Percentiles rank a stretch among this genome's conserved stretches.
These are phyloP conservation scores for Aurifilum marmelostoma DNA, from an alignment of 2,329 filamentous ascomycete genomes.

Conservation along the genomic window DNA sequence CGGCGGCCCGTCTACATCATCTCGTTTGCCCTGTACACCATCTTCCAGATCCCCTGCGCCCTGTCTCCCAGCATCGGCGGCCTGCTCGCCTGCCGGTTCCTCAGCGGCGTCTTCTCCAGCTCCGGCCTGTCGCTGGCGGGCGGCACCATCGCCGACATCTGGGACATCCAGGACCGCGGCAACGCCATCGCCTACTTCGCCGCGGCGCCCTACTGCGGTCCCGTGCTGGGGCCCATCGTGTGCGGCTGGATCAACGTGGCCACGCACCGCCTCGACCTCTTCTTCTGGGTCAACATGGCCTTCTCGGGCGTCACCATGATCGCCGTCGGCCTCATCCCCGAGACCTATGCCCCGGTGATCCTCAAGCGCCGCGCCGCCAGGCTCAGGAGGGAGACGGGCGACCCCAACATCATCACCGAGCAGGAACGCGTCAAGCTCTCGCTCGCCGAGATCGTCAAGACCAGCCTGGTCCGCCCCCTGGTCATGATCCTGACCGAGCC, in stretches of 20 bases:
- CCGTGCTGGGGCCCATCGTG: constrained; percentile 44
- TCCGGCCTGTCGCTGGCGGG: constrained; percentile 50
- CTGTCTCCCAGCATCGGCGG: constrained; percentile 27
- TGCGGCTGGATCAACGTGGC: constrained; percentile 44
- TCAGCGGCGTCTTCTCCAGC: constrained; percentile 53
- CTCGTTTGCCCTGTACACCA: constrained; percentile 14
- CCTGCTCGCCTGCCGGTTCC: constrained; percentile 49
- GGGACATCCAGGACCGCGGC: constrained; percentile 49
- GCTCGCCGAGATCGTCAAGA: constrained; percentile 3
- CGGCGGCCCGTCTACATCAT: constrained; percentile 31
- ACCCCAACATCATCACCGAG: constrained; percentile 9
- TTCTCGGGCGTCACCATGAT: constrained; percentile 5
- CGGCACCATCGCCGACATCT: constrained; percentile 52
- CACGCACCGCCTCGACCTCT: constrained; percentile 48
- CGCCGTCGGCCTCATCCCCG: constrained; percentile 38
- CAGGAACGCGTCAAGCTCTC: not conserved
- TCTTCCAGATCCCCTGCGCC: constrained; percentile 17
- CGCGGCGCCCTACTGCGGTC: constrained; percentile 44
- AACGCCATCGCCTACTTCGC: constrained; percentile 40
- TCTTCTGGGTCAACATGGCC: constrained; percentile 45
- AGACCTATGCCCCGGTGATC: constrained; percentile 44
- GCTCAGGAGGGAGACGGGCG: constrained; percentile 18
- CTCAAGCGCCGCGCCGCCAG: constrained; percentile 31
- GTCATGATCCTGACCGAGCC: constrained; percentile 13
- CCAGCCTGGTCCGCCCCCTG: constrained; percentile 10